Evolutionary conservation across 495 filamentous ascomycete genomes (phyloP), one percentile per base, ranked within the genome.

Genomic region (Xylaria telfairii): DNA sequence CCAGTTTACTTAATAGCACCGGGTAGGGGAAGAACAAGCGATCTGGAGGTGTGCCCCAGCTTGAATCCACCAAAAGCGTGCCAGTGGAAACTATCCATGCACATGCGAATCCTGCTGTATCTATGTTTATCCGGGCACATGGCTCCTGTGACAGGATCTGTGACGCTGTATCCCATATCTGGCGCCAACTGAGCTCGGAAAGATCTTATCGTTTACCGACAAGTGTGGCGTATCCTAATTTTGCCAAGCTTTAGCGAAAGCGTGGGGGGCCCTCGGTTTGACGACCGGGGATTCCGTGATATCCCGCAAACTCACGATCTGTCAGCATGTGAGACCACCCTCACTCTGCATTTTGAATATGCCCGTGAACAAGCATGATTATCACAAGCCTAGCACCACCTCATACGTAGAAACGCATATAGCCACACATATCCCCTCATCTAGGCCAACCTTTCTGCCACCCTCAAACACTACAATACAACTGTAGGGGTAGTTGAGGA

Each of bases 211-310:
- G 8, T 39, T 68, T 34, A 59, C 39, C 65, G 37, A 68, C 10
- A 10, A 67, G 51, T 32, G 51, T 46, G 65, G 39, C 65, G 34
- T 67, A 67, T n/a, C 32, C 30, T 34, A 17, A 24, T 28, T 39
- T 46, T 46, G 56, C 65, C 65, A 57, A 68, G 65, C 65, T n/a
- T 60, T 34, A 15, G 21, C 56, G n/a, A 61, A 51, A 69, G 41
- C 67, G 67, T 69, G 67, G 67, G 67, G 67, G 53, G 61, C 17
- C n/a, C 39, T 21, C 28, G 41, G 19, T 68, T 68, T 54, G 65
- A 56, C 15, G 26, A 28, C 41, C 26, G 17, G 49, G 44, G 7
- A 37, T 62, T 41, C 67, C 67, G 54, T 51, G 49, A 51, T 32
- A 62, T 62, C 44, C 67, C 56, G 67, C 28, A 49, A 68, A 37